These are phyloP conservation scores for Leonotis leonurus DNA, from an alignment of 257 asterid species.

Conservation along the genomic window DNA sequence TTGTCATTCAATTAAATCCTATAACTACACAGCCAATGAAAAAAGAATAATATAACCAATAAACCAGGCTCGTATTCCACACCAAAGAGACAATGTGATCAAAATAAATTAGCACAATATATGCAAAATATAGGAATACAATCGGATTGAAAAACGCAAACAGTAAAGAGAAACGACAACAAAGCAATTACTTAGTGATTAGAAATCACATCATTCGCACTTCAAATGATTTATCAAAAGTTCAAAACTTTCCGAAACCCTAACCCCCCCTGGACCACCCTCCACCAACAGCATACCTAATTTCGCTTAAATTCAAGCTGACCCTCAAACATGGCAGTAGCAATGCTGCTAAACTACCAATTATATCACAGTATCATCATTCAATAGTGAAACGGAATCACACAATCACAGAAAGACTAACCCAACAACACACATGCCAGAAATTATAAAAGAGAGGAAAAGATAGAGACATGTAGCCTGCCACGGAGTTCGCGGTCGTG, in stretches of 20 bases:
- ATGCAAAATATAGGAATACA: background rate
- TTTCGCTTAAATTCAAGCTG: background rate
- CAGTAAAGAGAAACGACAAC: background rate
- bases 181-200: background rate
- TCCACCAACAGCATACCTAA: slow-evolving; percentile 20
- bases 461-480: slow-evolving; percentile 59
- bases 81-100: background rate
- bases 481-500: slow-evolving; percentile 99
- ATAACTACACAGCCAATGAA: background rate
- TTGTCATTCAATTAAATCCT: background rate
- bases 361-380: background rate
- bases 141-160: background rate
- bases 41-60: background rate
- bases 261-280: slow-evolving; percentile 6
- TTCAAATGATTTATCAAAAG: background rate
- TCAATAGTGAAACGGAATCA: background rate
- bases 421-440: background rate
- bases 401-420: background rate
- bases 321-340: slow-evolving; percentile 1
- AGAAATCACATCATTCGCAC: background rate
- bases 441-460: background rate
- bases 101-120: background rate
- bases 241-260: slow-evolving; percentile 18
- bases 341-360: background rate
- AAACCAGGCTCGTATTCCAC: background rate